Evolutionary conservation across 495 filamentous ascomycete genomes (phyloP).

Genomic region (Podospora conica): DNA sequence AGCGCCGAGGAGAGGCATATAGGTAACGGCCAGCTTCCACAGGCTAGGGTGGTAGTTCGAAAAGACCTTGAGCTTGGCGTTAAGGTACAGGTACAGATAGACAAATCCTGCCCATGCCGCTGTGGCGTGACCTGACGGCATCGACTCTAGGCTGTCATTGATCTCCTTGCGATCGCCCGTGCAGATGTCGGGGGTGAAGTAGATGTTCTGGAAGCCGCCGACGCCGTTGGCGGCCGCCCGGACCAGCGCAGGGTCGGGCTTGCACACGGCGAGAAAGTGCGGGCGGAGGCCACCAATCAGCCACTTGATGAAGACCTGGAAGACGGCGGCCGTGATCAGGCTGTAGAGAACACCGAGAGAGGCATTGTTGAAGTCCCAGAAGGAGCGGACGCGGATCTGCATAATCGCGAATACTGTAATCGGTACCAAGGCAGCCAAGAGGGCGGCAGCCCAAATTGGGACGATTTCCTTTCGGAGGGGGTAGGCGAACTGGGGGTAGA

Average conservation of each 20-base stretch:
- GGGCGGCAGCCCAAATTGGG: slow-evolving; percentile 53
- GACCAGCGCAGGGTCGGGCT: slow-evolving; percentile 41
- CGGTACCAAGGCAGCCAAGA: slow-evolving; percentile 50
- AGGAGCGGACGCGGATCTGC: slow-evolving; percentile 56
- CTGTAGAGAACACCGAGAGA: slow-evolving; percentile 55
- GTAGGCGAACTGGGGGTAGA: slow-evolving; percentile 57
- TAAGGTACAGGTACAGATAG: slow-evolving; percentile 56
- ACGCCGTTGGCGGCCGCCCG: slow-evolving; percentile 22
- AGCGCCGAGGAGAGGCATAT: slow-evolving; percentile 53
- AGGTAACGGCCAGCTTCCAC: slow-evolving; percentile 57
- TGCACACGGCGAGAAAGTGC: slow-evolving; percentile 52
- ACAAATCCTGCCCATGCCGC: slow-evolving; percentile 53
- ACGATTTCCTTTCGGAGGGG: slow-evolving; percentile 57
- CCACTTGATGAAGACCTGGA: slow-evolving; percentile 53
- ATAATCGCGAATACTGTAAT: slow-evolving; percentile 50
- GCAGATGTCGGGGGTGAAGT: slow-evolving; percentile 46
- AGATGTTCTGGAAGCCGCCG: slow-evolving; percentile 38
- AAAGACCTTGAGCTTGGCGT: slow-evolving; percentile 59
- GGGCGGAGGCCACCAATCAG: slow-evolving; percentile 51
- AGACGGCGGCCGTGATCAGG: slow-evolving; percentile 51
- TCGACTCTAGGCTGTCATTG: slow-evolving; percentile 49
- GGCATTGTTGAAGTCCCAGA: slow-evolving; percentile 63
- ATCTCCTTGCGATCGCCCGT: slow-evolving; percentile 38
- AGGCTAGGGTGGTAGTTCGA: slow-evolving; percentile 53
- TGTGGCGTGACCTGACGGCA: slow-evolving; percentile 56